phyloP scores from a whole-genome alignment of 176 grass and related monocot genomes.

The Leersia perrieri region DNA sequence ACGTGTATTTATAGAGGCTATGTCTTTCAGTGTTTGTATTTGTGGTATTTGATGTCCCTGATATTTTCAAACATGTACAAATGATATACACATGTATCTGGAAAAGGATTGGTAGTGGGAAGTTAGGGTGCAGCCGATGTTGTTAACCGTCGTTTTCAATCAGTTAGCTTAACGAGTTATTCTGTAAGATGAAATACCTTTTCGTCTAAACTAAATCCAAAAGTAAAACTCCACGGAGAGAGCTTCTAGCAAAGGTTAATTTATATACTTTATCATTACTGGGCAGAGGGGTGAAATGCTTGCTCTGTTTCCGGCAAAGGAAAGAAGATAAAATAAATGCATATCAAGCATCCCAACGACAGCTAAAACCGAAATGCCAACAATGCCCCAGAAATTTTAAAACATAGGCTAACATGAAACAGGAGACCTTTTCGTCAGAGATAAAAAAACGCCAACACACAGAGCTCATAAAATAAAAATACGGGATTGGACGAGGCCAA shows the following conservation, averaged over 20 bases:
- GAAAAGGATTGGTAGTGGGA: background rate
- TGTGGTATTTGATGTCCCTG: too few species aligned
- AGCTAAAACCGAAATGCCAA: conserved; percentile 23
- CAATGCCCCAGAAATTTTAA: background rate
- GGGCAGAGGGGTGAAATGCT: background rate
- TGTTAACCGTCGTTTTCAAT: conserved; percentile 3
- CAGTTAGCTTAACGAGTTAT: background rate
- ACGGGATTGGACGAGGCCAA: background rate
- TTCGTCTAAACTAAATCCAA: background rate
- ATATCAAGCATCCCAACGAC: background rate
- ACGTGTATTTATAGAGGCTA: too few species aligned
- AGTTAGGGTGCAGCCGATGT: background rate
- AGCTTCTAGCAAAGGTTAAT: background rate
- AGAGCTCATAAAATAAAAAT: background rate
- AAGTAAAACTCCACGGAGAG: background rate
- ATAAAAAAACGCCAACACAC: conserved; percentile 4
- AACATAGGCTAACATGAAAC: conserved; percentile 3
- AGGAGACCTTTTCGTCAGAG: background rate
- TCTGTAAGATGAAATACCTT: background rate
- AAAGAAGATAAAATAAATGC: background rate
- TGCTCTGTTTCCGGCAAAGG: background rate
- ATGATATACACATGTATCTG: too few species aligned
- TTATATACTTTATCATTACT: background rate
- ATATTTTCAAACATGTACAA: too few species aligned
- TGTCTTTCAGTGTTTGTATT: too few species aligned